Percentiles rank a stretch among this genome's conserved stretches.
Conservation (phyloP, 73 alveolate genomes). For the Paramecium sexaurelia region DNA sequence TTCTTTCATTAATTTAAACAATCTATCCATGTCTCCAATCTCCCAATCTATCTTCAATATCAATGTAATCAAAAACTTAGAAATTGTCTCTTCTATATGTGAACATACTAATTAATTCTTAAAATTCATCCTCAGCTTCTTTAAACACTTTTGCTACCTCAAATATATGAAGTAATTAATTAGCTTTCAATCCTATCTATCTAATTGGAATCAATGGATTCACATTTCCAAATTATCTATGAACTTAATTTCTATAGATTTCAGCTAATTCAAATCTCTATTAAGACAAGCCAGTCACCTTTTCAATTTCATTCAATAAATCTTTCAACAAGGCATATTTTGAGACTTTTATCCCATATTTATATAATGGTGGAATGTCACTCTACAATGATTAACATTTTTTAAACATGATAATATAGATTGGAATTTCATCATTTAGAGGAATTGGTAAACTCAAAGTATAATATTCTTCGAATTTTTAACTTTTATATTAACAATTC, state of each 20-base stretch:
- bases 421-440: slow-evolving; percentile 46
- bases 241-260: slow-evolving; percentile 38
- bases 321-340: slow-evolving; percentile 49
- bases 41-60: slow-evolving; percentile 42
- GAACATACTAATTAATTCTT: background rate
- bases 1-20: background rate
- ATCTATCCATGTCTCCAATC: slow-evolving; percentile 59
- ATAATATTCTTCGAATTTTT: slow-evolving; percentile 62
- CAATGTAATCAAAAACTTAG: slow-evolving; percentile 46
- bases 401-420: slow-evolving; percentile 11
- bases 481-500: slow-evolving; percentile 53
- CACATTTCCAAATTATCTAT: background rate
- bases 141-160: slow-evolving; percentile 43
- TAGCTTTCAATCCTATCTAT: slow-evolving; percentile 46
- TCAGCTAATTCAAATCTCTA: slow-evolving; percentile 54
- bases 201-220: slow-evolving; percentile 39
- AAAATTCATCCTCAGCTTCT: slow-evolving; percentile 57
- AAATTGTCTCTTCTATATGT: background rate
- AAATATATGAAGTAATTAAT: slow-evolving; percentile 50
- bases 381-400: background rate
- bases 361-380: slow-evolving; percentile 21
- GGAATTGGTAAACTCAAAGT: slow-evolving; percentile 72
- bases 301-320: slow-evolving; percentile 30
- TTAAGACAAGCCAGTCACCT: slow-evolving; percentile 15
- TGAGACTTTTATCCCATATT: slow-evolving; percentile 60